Conservation (phyloP, 106 monocot species). For the Allium cepa region DNA sequence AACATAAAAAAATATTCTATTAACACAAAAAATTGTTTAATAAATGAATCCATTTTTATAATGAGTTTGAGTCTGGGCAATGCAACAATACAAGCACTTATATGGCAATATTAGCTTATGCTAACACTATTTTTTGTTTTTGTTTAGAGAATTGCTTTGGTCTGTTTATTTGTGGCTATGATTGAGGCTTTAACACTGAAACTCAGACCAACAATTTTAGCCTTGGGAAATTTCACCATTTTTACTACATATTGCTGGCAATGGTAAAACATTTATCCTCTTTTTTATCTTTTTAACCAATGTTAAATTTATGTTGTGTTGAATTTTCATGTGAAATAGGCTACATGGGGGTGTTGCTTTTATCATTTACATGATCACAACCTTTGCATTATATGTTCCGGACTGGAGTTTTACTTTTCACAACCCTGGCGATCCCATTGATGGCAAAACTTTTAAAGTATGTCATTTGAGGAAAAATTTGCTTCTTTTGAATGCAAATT, state of each 20-base stretch:
- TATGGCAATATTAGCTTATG: too few relatives aligned
- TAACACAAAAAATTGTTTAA: not conserved
- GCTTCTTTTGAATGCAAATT: not conserved
- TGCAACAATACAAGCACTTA: too few relatives aligned
- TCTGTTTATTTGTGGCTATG: constrained; percentile 14
- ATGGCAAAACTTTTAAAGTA: constrained; percentile 43
- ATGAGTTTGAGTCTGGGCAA: not conserved
- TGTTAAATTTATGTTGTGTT: not conserved
- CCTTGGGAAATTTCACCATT: constrained; percentile 10
- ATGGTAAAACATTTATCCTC: constrained; percentile 6
- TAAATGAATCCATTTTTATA: not conserved
- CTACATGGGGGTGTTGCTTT: constrained; percentile 22
- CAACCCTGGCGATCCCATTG: constrained; percentile 19
- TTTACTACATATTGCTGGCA: constrained; percentile 21
- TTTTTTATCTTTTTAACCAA: not conserved
- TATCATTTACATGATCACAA: constrained; percentile 34
- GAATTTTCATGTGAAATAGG: constrained; percentile 10
- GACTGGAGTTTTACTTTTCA: constrained; percentile 40
- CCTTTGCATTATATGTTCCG: constrained; percentile 29
- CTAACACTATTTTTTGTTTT: too few relatives aligned
- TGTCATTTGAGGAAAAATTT: not conserved
- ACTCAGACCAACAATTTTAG: constrained; percentile 11
- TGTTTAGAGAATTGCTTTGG: constrained; percentile 19
- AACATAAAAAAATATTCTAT: not conserved
- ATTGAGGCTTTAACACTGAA: constrained; percentile 16